Percentiles rank a stretch among this genome's conserved stretches.
These are phyloP conservation scores for Trypethelium eluteriae DNA, from an alignment of 495 filamentous ascomycete species.

Conservation along the genomic window DNA sequence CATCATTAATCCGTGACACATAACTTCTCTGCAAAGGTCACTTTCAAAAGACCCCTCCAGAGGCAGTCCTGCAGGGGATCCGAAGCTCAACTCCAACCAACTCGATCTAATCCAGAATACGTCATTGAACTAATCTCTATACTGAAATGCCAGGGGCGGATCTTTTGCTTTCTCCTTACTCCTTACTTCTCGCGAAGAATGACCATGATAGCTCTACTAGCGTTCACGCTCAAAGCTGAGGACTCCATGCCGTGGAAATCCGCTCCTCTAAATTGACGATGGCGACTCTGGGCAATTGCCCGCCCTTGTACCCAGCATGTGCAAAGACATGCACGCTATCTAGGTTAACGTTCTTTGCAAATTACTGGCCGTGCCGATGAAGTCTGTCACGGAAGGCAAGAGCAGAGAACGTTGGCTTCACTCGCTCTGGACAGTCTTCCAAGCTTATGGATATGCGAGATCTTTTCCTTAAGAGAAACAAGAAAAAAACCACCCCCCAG, in stretches of 20 bases:
- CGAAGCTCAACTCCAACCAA: too few relatives aligned
- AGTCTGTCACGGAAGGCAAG: slow-evolving; percentile 1
- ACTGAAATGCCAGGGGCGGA: not conserved
- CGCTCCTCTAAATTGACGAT: slow-evolving; percentile 1
- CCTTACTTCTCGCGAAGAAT: not conserved
- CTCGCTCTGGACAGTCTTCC: not conserved
- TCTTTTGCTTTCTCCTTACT: not conserved
- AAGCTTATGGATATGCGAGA: too few relatives aligned
- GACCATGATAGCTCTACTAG: slow-evolving; percentile 3
- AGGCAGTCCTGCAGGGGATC: too few relatives aligned
- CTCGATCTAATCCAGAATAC: too few relatives aligned
- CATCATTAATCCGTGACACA: too few relatives aligned
- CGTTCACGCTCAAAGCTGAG: slow-evolving; percentile 3
- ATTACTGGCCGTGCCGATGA: not conserved
- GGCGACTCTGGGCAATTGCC: not conserved
- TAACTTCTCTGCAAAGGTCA: too few relatives aligned
- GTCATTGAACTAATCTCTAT: not conserved
- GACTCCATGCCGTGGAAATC: not conserved
- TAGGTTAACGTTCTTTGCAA: not conserved
- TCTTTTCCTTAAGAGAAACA: too few relatives aligned
- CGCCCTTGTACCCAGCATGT: not conserved
- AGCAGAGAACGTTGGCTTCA: not conserved
- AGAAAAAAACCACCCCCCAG: too few relatives aligned
- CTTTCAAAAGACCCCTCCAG: too few relatives aligned
- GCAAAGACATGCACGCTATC: not conserved